Base-by-base conservation (phyloP, 306 rosid species). In the Macrotyloma uniflorum region DNA sequence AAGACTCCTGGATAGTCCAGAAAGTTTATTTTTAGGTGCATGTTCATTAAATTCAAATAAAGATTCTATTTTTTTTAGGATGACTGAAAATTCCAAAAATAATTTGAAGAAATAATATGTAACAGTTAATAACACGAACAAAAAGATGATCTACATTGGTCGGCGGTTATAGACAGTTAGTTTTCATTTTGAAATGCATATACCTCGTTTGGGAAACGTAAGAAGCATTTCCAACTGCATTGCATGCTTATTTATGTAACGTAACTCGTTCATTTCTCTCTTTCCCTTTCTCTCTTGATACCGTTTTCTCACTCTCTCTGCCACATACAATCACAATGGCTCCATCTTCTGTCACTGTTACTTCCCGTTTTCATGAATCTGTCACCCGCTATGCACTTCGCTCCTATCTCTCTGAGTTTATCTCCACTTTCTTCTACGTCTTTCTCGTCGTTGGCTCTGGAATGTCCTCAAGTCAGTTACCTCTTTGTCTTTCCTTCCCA, bases 361-460 rank as follows among this genome's bases (percentile, higher is more conserved):
- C 85, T 55, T 71, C 84, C 16, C 89, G 91, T 46, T 87, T 87
- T 38, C 86, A 79, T 24, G 86, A 91, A 45, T 89, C 94, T 1
- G 12, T 92, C 54, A 82, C 93, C 4, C 53, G 91, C 33, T 67
- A 76, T 47, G 94, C 98, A 4, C 72, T 95, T 71, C 90, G 98
- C 20, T 85, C 97, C 11, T 95, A 95, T 19, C 77, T 89, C 3
- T 92, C 98, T 0, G 97, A 95, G 88, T 95, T 92, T 75, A 86
- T 95, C 82, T 92, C 95, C 22, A 94, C 98, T 15, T 94, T 92
- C 90, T 86, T 92, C 88, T 94, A 72, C 69, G 97, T 92, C 23
- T 84, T 92, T 64, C 46, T 86, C 0, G 93, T 89, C 0, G 78
- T 95, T 3, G 97, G 89, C 54, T 83, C 98, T 5, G 74, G 79